Evolutionary conservation across 768 basidiomycete genomes (phyloP).

Genomic region (Calocera cornea): DNA sequence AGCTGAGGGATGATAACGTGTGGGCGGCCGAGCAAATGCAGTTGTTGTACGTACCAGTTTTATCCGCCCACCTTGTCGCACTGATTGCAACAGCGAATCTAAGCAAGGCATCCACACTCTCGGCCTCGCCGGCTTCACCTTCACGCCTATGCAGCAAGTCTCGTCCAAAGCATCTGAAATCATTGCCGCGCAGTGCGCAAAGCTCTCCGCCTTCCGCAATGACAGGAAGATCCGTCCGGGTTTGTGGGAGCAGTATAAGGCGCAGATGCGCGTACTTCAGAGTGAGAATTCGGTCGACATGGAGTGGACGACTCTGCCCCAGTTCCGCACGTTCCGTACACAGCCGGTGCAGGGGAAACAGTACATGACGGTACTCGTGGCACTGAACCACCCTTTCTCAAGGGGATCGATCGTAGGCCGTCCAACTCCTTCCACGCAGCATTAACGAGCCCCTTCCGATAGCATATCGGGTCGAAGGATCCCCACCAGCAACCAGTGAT

Average conservation of each 20-base stretch:
- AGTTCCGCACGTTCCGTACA: constrained; percentile 16
- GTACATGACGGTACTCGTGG: constrained; percentile 30
- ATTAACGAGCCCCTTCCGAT: background rate
- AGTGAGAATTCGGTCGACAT: constrained; percentile 20
- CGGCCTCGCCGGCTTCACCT: constrained; percentile 20
- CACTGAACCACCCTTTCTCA: constrained; percentile 35
- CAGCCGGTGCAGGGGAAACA: constrained; percentile 29
- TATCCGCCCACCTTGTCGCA: too few relatives aligned
- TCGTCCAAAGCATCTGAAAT: constrained; percentile 17
- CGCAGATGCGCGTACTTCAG: constrained; percentile 25
- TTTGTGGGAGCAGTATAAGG: constrained; percentile 29
- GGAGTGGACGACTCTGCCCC: background rate
- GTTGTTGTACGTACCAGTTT: background rate
- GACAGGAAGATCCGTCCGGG: constrained; percentile 23
- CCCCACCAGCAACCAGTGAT: constrained; percentile 27
- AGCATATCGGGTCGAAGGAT: constrained; percentile 22
- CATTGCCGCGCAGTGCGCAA: constrained; percentile 18
- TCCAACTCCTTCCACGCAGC: too few relatives aligned
- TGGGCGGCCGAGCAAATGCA: background rate
- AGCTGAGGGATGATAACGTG: background rate
- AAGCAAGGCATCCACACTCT: constrained; percentile 21
- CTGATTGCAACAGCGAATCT: constrained; percentile 12
- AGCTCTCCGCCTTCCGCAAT: constrained; percentile 13
- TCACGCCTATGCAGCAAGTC: constrained; percentile 17
- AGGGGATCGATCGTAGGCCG: constrained; percentile 35